Base-by-base conservation (phyloP, 2,329 filamentous ascomycete species). In the Colletotrichum spaethianum region DNA sequence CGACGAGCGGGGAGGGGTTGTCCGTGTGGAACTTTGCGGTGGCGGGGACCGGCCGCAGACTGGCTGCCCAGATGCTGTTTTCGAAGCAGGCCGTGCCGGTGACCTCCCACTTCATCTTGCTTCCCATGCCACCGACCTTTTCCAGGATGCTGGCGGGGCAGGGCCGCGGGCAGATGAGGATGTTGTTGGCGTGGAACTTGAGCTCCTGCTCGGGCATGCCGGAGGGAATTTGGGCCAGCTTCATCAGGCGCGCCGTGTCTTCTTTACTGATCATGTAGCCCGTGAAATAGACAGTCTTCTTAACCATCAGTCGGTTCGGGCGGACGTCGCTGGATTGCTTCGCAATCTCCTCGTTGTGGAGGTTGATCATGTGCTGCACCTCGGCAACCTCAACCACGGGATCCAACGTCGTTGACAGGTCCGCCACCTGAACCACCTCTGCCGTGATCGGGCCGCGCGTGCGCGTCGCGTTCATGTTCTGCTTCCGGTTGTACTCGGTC, bases 211-310 rank as follows among this genome's bases (percentile, higher is more conserved):
- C 91, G 36, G 90, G 86, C 65, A 91, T 84, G 70, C 88, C 87
- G 4, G 85, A 78, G 4, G 92, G 92, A 26, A 94, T 84, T 63
- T 90, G 82, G 38, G 92, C 90, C n/a, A 97, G 87, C 7, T 89
- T 88, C 67, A 93, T 88, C 46, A 98, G 86, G 67, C 89, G 90
- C 78, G 93, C 89, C 2, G 92, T 92, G 80, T 96, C 94, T 33
- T 89, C 86, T 59, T 90, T 86, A 50, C 87, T 87, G 75, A 99
- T 92, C 82, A 97, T 90, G 82, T 99, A 98, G 61, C 94, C 94
- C 1, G 96, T 98, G 83, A 96, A 98, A 82, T 95, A 94, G 61
- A 98, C 92, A 1, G 91, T 94, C 79, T 95, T 95, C 81, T 94
- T 94, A 80, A 99, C 94, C 76, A 90, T 88, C 72, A 96, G 86